Percentiles rank a stretch among this genome's conserved stretches.
Conservation (phyloP, 140 eudicot species). For the Bidens hawaiensis region DNA sequence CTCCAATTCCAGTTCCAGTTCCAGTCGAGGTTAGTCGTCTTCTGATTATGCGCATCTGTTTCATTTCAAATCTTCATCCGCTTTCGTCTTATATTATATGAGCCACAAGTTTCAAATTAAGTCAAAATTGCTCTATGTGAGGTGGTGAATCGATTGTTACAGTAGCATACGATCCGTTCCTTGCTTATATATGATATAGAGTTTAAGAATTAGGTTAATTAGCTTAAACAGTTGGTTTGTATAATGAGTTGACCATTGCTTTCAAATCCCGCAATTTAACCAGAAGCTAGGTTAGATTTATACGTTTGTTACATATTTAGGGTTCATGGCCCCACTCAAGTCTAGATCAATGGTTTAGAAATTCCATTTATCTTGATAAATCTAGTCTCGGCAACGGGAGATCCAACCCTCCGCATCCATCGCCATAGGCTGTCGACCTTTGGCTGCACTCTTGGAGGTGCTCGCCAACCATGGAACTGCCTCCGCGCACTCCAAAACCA, state of each 20-base stretch:
- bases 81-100: not conserved
- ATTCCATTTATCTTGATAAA: no score
- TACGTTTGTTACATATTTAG: no score
- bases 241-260: not conserved
- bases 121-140: not conserved
- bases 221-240: not conserved
- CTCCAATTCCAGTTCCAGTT: not conserved
- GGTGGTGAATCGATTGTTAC: conserved; percentile 1
- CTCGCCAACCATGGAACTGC: no score
- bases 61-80: not conserved
- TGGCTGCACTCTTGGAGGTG: no score
- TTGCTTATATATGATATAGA: not conserved
- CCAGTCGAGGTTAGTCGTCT: conserved; percentile 1
- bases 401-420: no score
- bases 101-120: not conserved
- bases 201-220: not conserved
- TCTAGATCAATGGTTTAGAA: no score
- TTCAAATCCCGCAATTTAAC: not conserved
- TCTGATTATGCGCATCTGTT: not conserved
- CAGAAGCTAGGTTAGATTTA: not conserved
- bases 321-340: no score
- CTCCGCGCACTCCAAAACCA: no score
- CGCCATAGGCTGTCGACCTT: no score
- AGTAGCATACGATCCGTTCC: not conserved
- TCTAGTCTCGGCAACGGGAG: no score